A percentile compares a stretch with the other conserved stretches of the same genome.
These are phyloP conservation scores for Tricholoma sp. DNA, from an alignment of 768 basidiomycete species.

Conservation along the genomic window DNA sequence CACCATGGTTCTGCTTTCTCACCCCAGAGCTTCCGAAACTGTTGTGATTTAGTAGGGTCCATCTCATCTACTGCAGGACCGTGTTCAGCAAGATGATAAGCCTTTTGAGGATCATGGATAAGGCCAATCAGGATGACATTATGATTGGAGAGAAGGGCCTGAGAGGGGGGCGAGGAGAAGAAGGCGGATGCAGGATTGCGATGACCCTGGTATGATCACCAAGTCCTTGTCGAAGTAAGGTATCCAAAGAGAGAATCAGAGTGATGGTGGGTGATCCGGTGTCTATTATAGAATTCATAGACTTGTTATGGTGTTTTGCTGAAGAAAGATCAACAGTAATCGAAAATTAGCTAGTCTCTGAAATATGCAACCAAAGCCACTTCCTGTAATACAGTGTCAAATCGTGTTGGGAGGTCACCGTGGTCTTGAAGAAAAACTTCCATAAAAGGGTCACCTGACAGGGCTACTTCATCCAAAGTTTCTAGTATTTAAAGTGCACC, in stretches of 20 bases:
- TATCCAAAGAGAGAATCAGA: slow-evolving; percentile 47
- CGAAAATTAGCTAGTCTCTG: not conserved
- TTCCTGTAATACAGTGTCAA: slow-evolving; percentile 69
- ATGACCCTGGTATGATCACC: slow-evolving; percentile 66
- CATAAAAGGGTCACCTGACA: slow-evolving; percentile 61
- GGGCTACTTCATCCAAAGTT: slow-evolving; percentile 42
- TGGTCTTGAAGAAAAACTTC: slow-evolving; percentile 73
- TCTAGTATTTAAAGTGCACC: slow-evolving; percentile 87
- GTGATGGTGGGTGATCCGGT: slow-evolving; percentile 55
- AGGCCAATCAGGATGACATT: slow-evolving; percentile 66
- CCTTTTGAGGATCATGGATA: slow-evolving; percentile 63
- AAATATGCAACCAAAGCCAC: slow-evolving; percentile 13
- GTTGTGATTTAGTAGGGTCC: slow-evolving; percentile 41
- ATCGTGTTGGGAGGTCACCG: slow-evolving; percentile 57
- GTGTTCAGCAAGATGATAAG: slow-evolving; percentile 86
- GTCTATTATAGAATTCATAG: slow-evolving; percentile 47
- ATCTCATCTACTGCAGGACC: slow-evolving; percentile 75
- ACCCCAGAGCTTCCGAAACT: slow-evolving; percentile 89
- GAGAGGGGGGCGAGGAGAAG: slow-evolving; percentile 36
- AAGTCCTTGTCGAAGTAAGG: slow-evolving; percentile 58
- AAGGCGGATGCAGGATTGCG: slow-evolving; percentile 51
- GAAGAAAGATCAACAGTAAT: slow-evolving; percentile 54
- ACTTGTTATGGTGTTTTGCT: slow-evolving; percentile 37
- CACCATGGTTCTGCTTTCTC: slow-evolving; percentile 86
- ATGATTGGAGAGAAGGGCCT: slow-evolving; percentile 48